Base-by-base conservation (phyloP, 495 filamentous ascomycete genomes). In the Penicillium riverlandense region DNA sequence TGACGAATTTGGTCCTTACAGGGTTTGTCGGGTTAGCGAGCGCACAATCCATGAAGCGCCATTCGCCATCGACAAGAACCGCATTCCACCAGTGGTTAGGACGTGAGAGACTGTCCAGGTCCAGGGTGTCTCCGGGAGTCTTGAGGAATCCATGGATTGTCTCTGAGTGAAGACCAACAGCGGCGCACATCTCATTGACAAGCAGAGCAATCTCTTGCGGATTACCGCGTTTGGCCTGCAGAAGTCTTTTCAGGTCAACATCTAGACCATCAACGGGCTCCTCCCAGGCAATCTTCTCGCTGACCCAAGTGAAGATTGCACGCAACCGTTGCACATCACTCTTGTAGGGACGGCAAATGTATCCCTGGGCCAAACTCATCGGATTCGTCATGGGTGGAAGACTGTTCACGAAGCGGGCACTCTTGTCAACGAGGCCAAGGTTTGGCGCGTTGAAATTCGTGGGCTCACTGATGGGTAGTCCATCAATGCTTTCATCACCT, bases 71-170 rank as follows among this genome's bases (percentile, higher is more conserved):
- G 9, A 95, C 83, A 32, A 95, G 66, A 3, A 99, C 90, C 1
- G 88, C 83, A 55, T 99, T 99, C 92, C 92, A 99, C 85, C 88
- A 96, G 71, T 99, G 92, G 52, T 99, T 99, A 7, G 91, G 78
- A 31, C 84, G 80, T 43, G 85, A 79, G 11, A 83, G 76, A 37
- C 64, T 67, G 38, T 83, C 84, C 16, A 86, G 65, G 30, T 96
- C 90, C 11, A 88, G 73, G 2, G 79, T 62, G 51, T 96, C 91
- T 1, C 91, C 92, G 0, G 94, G 94, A 8, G 78, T 67, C 58
- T 97, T 99, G 29, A 99, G 80, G 54, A 86, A 96, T 7, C 92
- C 92, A 43, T 80, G 75, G 35, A 97, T 79, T 7, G 88, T 71
- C 47, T 96, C 90, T 27, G 85, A 82, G 49, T 89, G 84, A 34